A percentile compares a stretch with the other conserved stretches of the same genome.
Conservation (phyloP, 1,284 basidiomycete genomes). For the Puccinia coronata region DNA sequence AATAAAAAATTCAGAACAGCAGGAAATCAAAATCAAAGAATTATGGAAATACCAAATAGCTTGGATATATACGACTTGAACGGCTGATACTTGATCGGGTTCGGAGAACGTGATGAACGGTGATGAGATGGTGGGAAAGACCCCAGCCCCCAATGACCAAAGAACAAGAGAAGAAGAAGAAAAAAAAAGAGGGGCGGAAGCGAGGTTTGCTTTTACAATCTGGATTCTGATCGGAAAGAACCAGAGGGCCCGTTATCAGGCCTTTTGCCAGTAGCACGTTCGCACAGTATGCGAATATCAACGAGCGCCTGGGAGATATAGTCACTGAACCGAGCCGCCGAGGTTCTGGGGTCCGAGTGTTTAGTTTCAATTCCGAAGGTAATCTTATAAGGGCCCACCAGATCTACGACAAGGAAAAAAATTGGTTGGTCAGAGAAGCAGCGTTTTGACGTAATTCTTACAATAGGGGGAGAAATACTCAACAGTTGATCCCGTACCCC, state of each 20-base stretch:
- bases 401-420: too few species aligned
- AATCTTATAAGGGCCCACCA: constrained; percentile 75
- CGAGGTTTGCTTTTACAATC: background rate
- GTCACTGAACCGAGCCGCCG: constrained; percentile 71
- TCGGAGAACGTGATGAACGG: too few species aligned
- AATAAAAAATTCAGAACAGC: too few species aligned
- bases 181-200: too few species aligned
- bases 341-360: constrained; percentile 69
- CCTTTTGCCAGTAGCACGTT: constrained; percentile 53
- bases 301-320: constrained; percentile 70
- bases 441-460: too few species aligned
- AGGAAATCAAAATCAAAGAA: too few species aligned
- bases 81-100: too few species aligned
- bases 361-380: constrained; percentile 97
- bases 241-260: background rate
- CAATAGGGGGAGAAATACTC: constrained; percentile 59
- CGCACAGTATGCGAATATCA: constrained; percentile 71
- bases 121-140: background rate
- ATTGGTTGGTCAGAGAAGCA: too few species aligned
- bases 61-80: too few species aligned
- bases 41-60: too few species aligned
- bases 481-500: constrained; percentile 90
- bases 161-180: background rate
- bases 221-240: background rate
- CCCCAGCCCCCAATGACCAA: too few species aligned